Percentiles rank a stretch among this genome's conserved stretches.
phyloP scores from a whole-genome alignment of 768 basidiomycete genomes.

The Tulasnella sp. region DNA sequence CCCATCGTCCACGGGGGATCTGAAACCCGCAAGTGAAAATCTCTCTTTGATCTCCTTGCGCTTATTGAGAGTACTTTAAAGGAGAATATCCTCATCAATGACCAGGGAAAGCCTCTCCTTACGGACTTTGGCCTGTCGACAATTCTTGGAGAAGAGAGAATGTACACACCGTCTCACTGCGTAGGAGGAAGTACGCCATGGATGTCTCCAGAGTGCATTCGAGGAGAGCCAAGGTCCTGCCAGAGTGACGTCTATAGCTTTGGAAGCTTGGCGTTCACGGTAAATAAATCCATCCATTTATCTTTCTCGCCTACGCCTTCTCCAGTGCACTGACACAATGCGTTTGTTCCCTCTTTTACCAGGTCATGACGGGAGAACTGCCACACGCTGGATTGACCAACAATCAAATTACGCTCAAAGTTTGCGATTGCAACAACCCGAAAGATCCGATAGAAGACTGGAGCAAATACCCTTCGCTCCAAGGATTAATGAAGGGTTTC shows the following conservation, averaged over 20 bases:
- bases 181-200: not conserved
- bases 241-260: not conserved
- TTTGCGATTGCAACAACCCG: not conserved
- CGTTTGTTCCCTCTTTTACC: no score
- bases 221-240: not conserved
- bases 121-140: not conserved
- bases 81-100: not conserved
- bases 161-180: not conserved
- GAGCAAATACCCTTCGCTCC: not conserved
- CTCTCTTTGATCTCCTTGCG: not conserved
- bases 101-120: not conserved
- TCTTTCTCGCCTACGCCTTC: no score
- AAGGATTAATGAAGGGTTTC: not conserved
- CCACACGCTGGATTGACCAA: not conserved
- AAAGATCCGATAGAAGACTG: not conserved
- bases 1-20: no score
- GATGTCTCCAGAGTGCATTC: not conserved
- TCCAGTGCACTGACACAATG: no score
- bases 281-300: not conserved
- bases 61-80: not conserved
- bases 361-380: not conserved
- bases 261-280: not conserved
- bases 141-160: not conserved
- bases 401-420: not conserved
- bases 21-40: no score